Evolutionary conservation across 495 filamentous ascomycete genomes (phyloP).

Genomic region (Trichodelitschia bisporula): DNA sequence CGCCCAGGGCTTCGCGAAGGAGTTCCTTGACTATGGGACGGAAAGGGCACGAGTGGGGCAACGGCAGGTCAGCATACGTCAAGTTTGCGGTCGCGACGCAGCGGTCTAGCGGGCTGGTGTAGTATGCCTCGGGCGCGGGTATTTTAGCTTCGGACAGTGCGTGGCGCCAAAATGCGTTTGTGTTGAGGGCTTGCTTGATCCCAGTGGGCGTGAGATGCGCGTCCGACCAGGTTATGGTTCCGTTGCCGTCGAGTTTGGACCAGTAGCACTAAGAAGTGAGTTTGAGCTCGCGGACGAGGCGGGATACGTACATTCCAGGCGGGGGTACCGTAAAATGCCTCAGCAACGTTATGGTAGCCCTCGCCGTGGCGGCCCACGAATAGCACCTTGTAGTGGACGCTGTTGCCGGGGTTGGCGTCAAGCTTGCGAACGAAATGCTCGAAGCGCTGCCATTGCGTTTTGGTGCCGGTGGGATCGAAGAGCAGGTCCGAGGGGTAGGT

Average conservation of each 20-base stretch:
- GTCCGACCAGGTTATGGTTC: constrained; percentile 40
- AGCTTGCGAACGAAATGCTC: constrained; percentile 6
- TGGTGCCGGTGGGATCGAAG: background rate
- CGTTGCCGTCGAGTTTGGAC: constrained; percentile 43
- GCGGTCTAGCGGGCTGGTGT: constrained; percentile 41
- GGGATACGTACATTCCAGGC: constrained; percentile 24
- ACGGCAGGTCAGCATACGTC: constrained; percentile 29
- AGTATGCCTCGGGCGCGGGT: constrained; percentile 39
- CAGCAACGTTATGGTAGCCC: constrained; percentile 16
- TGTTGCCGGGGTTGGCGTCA: constrained; percentile 4
- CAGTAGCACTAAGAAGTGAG: constrained; percentile 34
- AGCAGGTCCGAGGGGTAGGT: constrained; percentile 8
- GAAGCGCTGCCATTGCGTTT: constrained; percentile 14
- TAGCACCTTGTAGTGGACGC: constrained; percentile 11
- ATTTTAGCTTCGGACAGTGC: constrained; percentile 26
- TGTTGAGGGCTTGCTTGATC: constrained; percentile 31
- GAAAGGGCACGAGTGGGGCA: constrained; percentile 27
- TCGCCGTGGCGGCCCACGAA: constrained; percentile 17
- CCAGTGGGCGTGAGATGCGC: constrained; percentile 38
- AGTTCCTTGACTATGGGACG: constrained; percentile 16
- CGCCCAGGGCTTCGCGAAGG: constrained; percentile 43
- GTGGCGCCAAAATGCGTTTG: constrained; percentile 37
- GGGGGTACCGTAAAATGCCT: constrained; percentile 14
- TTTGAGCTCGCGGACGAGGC: constrained; percentile 39
- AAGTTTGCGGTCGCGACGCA: constrained; percentile 38